phyloP scores from a whole-genome alignment of 495 filamentous ascomycete genomes.

The Parmelia sp. region DNA sequence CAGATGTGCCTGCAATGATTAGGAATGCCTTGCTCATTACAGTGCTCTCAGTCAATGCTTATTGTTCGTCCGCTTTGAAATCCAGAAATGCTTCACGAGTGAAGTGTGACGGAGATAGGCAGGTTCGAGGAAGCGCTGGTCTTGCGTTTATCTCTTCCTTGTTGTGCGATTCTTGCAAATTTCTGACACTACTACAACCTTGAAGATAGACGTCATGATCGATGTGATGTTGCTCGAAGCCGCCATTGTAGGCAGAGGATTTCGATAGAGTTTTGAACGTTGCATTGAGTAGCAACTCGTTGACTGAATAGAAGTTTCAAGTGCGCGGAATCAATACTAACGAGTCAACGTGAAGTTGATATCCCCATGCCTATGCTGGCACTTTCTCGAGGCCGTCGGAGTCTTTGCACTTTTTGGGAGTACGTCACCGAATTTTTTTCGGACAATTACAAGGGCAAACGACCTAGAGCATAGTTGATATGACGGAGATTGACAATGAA shows the following conservation, averaged over 20 bases:
- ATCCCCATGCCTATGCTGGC: no score
- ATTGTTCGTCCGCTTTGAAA: neutral
- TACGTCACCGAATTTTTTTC: no score
- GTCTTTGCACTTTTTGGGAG: no score
- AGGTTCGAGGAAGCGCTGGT: neutral
- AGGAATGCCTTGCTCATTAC: slow-evolving; percentile 26
- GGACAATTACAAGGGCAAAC: no score
- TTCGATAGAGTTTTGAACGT: no score
- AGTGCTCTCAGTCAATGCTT: slow-evolving; percentile 22
- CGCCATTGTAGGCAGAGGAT: neutral
- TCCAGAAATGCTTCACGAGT: slow-evolving; percentile 2
- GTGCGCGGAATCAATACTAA: no score
- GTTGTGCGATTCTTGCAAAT: neutral
- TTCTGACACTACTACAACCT: neutral
- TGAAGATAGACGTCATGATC: neutral
- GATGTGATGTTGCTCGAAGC: neutral
- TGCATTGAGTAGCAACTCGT: no score
- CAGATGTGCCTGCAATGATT: slow-evolving; percentile 18
- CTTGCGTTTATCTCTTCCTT: neutral
- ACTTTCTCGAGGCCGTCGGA: no score
- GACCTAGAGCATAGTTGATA: no score
- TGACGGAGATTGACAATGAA: no score
- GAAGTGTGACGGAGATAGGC: slow-evolving; percentile 33
- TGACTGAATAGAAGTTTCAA: no score
- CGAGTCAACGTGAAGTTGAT: no score